phyloP scores from a whole-genome alignment of 306 rosid genomes.

The Sphenostylis stenocarpa region DNA sequence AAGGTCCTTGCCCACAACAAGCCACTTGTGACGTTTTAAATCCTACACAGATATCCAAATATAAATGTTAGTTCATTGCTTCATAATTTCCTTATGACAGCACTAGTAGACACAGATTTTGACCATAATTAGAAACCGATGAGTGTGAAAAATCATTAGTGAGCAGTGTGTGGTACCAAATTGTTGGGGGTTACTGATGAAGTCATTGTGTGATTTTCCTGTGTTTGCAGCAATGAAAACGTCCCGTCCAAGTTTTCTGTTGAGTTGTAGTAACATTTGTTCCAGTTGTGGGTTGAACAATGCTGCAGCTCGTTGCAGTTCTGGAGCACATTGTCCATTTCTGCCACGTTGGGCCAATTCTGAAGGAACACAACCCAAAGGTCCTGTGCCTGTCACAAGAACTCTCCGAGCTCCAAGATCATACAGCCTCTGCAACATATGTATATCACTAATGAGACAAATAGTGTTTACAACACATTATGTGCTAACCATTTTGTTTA shows the following conservation, averaged over 20 bases:
- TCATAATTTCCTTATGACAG: neutral
- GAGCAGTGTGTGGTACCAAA: constrained; percentile 39
- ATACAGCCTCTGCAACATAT: constrained; percentile 35
- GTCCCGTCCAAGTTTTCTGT: constrained; percentile 50
- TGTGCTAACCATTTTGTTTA: neutral
- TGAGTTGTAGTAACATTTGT: constrained; percentile 48
- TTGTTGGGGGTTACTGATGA: constrained; percentile 46
- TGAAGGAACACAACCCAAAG: constrained; percentile 82
- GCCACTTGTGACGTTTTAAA: constrained; percentile 64
- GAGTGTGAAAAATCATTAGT: neutral
- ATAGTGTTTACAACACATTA: neutral
- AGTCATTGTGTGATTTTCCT: constrained; percentile 37
- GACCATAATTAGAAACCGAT: no score
- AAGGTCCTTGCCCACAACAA: constrained; percentile 89
- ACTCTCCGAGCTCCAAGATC: constrained; percentile 68
- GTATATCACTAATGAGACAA: neutral
- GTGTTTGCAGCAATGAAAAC: constrained; percentile 66
- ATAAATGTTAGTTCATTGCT: no score
- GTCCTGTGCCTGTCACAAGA: constrained; percentile 82
- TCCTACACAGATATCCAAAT: no score
- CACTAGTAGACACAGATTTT: neutral
- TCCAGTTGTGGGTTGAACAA: constrained; percentile 69
- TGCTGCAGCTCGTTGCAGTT: constrained; percentile 56
- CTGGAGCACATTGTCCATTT: constrained; percentile 56
- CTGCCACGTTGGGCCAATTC: constrained; percentile 59